Conservation (phyloP, 2,329 filamentous ascomycete genomes). For the Fusarium sp. region DNA sequence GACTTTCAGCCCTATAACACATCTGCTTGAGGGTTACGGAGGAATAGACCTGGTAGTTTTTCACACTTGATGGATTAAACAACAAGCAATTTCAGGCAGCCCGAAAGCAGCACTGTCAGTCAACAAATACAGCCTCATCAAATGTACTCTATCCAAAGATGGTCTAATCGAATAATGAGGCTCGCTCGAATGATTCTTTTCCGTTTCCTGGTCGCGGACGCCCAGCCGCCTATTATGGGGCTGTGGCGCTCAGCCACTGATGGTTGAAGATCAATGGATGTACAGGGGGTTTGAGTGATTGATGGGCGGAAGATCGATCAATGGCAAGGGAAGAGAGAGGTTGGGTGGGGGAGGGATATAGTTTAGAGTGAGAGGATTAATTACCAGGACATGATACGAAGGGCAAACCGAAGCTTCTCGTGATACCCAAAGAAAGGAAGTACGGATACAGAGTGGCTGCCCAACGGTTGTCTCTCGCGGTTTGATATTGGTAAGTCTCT, state of each 20-base stretch:
- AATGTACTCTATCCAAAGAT: not conserved
- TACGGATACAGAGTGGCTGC: conserved; percentile 4
- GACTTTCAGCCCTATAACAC: conserved; percentile 37
- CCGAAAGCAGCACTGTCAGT: not conserved
- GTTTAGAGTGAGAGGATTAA: conserved; percentile 19
- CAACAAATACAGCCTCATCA: conserved; percentile 12
- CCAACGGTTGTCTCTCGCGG: conserved; percentile 8
- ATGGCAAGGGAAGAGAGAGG: conserved; percentile 25
- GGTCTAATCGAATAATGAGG: conserved; percentile 28
- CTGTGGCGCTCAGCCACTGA: conserved; percentile 23
- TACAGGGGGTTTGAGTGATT: conserved; percentile 25
- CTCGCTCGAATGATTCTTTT: conserved; percentile 31
- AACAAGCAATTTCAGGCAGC: not conserved
- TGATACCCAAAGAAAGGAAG: not conserved
- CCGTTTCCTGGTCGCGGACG: conserved; percentile 21
- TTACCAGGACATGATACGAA: not conserved
- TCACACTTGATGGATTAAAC: not conserved
- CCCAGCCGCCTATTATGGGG: conserved; percentile 20
- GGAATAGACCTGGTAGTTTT: not conserved
- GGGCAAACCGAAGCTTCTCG: conserved; percentile 21
- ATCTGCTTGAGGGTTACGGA: not conserved
- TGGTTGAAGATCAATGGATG: conserved; percentile 18
- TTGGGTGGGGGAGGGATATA: conserved; percentile 6
- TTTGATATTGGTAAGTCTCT: not conserved
- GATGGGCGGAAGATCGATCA: conserved; percentile 2